Base-by-base conservation (phyloP, 2,329 filamentous ascomycete genomes). In the Penicillium sp. region DNA sequence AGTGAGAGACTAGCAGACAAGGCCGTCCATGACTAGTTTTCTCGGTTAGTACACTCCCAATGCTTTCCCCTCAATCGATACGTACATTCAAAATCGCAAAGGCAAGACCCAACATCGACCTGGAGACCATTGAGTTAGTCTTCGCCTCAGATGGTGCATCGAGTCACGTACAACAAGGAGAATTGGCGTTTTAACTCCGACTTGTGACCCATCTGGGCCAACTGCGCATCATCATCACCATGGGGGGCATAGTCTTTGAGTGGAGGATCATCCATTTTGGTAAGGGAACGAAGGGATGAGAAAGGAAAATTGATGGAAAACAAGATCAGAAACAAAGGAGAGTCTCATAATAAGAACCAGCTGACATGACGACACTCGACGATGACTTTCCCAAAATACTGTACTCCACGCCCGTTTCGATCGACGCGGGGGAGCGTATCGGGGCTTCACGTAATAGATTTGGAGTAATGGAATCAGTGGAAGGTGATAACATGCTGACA, bases 31-130 rank as follows among this genome's bases (percentile, higher is more conserved):
- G 83, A 84, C 73, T 75, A 48, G 56, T 19, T 8, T 8, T 27
- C 11, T 13, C n/a, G 27, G 55, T 63, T 16, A 62, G 35, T n/a
- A 14, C 19, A 5, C 14, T 43, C 22, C 11, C 5, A 19, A 11
- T 27, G 16, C 22, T 19, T 19, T 35, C 16, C 16, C 27, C 16
- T 33, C 31, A 14, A 31, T 31, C 29, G 29, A 7, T 5, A 16
- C 70, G 31, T 71, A 74, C 73, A 66, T 87, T 87, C 47, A 87
- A 68, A 62, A 86, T 86, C 13, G 84, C 84, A 68, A 86, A 87
- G 5, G 84, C 84, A 56, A 86, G 75, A 16, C 84, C 84, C 39
- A 86, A 75, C 84, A 87, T 86, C 26, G 84, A 82, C 53, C 73
- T 75, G 49, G 37, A 48, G 22, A 46, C 5, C 21, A 51, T 22